Evolutionary conservation across 163 green algal genomes (phyloP).

Genomic region (Prototheca cutis): DNA sequence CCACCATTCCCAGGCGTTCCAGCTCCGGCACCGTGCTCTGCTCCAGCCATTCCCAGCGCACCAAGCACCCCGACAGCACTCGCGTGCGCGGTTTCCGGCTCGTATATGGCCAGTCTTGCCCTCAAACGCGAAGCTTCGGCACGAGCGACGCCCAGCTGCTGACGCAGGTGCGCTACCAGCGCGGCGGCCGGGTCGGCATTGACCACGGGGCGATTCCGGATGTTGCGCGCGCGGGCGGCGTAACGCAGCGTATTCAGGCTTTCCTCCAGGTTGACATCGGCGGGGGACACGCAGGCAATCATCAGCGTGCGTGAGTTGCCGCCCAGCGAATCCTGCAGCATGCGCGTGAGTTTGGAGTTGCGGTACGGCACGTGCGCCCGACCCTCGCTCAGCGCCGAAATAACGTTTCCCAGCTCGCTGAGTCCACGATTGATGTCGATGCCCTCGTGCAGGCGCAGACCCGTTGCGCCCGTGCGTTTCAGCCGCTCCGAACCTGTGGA

Average conservation of each 20-base stretch:
- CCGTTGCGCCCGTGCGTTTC: slow-evolving; percentile 85
- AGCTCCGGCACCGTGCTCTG: too few species aligned
- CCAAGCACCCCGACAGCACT: too few species aligned
- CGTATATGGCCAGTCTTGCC: too few species aligned
- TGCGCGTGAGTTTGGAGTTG: slow-evolving; percentile 81
- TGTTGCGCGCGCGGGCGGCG: slow-evolving; percentile 73
- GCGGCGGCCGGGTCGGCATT: slow-evolving; percentile 76
- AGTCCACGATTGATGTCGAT: slow-evolving; percentile 97
- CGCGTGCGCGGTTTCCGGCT: too few species aligned
- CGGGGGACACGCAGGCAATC: slow-evolving; percentile 83
- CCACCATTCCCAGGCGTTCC: too few species aligned
- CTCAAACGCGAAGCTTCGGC: slow-evolving; percentile 37
- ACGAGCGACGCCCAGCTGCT: slow-evolving; percentile 40
- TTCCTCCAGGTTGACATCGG: slow-evolving; percentile 85
- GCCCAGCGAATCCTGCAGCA: slow-evolving; percentile 79
- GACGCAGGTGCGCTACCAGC: slow-evolving; percentile 49
- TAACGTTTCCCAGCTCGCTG: slow-evolving; percentile 92
- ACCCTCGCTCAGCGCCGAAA: slow-evolving; percentile 73
- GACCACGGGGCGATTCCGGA: slow-evolving; percentile 85
- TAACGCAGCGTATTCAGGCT: slow-evolving; percentile 89
- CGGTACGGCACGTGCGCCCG: slow-evolving; percentile 51
- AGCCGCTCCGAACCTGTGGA: slow-evolving; percentile 72
- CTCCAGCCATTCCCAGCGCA: too few species aligned
- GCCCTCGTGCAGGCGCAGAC: slow-evolving; percentile 64
- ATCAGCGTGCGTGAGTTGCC: slow-evolving; percentile 80